Evolutionary conservation across 495 filamentous ascomycete genomes (phyloP), one percentile per base, ranked within the genome.

Genomic region (Aspergillus carlsbadensis): DNA sequence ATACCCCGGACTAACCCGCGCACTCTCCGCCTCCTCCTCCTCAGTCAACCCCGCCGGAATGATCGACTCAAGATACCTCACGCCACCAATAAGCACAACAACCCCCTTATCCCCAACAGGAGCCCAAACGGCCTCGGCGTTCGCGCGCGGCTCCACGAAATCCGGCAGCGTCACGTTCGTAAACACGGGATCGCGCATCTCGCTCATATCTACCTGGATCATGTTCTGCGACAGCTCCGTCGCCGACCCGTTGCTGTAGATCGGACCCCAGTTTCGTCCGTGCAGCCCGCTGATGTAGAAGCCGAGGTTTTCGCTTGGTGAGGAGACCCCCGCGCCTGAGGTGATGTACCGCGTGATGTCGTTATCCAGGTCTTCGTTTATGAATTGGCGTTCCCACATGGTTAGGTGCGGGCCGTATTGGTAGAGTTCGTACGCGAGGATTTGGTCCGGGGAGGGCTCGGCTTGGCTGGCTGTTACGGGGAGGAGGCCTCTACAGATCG

Each of bases 251-350:
- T 78, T 78, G 6, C 46, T 29, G 14, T 62, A 56, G 56, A 87
- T 78, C 1, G 73, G 60, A 0, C 80, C 79, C 63, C 69, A 76
- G 54, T 68, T 67, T 6, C 63, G 42, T 0, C 77, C 74, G 21
- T 73, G 80, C 72, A 83, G 74, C 0, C 88, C 88, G 4, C 83
- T 80, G 60, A 91, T 88, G 61, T 89, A 88, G 72, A 85, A 91
- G 0, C 81, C 86, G 50, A 81, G 76, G 56, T 90, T 87, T 67
- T 91, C 87, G 8, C 87, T 89, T 0, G 87, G 86, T 5, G 81
- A 83, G 11, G 78, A 87, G 7, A 78, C 84, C 0, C 76, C 79
- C 1, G 79, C 87, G 10, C 87, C 88, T 56, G 79, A 81, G 5
- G 86, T 81, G 39, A 91, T 64, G 63, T 85, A 89, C 35, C 81